Base-by-base conservation (phyloP, 441 rosid genomes). In the Cnidoscolus chayamansa region DNA sequence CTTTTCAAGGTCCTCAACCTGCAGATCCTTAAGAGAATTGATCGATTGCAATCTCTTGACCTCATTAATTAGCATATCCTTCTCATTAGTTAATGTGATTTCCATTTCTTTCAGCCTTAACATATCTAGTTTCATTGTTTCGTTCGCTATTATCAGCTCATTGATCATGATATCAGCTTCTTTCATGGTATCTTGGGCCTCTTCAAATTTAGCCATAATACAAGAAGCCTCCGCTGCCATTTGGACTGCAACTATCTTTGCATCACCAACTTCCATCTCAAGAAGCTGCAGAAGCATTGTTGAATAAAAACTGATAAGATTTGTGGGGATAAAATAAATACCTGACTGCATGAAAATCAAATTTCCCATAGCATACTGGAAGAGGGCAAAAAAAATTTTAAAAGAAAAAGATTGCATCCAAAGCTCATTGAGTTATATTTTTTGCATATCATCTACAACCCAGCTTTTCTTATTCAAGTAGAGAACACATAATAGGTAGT, bases 131-230 rank as follows among this genome's bases (percentile, higher is more conserved):
- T 90, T 96, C 95, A 89, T 77, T 69, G 73, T 78, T 84, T 89
- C 94, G 70, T 94, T 94, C 59, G 94, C 98, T 77, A 87, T 85
- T 84, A 86, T 65, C 65, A 96, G 88, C 70, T 84, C 93, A 76
- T 89, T 96, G 80, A 96, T 88, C 79, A 89, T 84, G 57, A 86
- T 79, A 84, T 96, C 95, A 71, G 99, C 96, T 69, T 96, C 98
- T 84, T 78, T 88, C 85, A 96, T 83, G 65, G 89, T 84, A 68
- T 86, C 86, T 77, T 90, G 97, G 20, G 98, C 97, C 90, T 94
- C 99, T 73, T 88, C 92, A 80, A 90, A 94, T 84, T 92, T 96
- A 48, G 92, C 85, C 70, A 85, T 81, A 77, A 88, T 67, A 76
- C 90, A 87, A 75, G 86, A 89, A 80, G 88, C 89, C 75, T 90